Base-by-base conservation (phyloP, 192 early-diverging fungal species). In the Jimgerdemannia flammicorona region DNA sequence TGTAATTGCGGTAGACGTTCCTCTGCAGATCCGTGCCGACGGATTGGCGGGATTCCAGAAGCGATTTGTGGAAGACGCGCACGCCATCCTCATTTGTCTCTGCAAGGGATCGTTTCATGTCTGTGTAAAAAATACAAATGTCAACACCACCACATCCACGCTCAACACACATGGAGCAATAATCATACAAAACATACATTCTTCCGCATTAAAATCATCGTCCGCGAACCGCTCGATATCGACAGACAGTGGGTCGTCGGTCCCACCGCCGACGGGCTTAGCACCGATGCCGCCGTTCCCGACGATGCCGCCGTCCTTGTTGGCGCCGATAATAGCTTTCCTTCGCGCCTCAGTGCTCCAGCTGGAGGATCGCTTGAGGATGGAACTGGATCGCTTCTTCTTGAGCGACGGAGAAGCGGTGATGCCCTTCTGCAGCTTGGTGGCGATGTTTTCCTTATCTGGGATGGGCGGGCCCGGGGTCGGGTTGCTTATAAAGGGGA, bases 1-100 rank as follows among this genome's bases (percentile, higher is more conserved):
- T 88, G 76, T 96, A 96, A 78, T 96, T 96, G 68, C 85, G 85
- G 81, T 90, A 93, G 9, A 96, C 93, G 76, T 95, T 95, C n/a
- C 88, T 83, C 67, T 95, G 93, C 18, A 96, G 79, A 71, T 94
- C 91, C 3, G 75, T 81, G 39, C 92, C 91, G 7, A 92, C 92
- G 19, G 85, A 75, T 11, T 91, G 88, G 72, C 89, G 87, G 1
- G 93, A 89, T 74, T 91, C 91, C 42, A 80, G 80, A 3, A 95
- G 78, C 4, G 81, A 79, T 43, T 83, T 79, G 54, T 87, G 80
- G 66, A 92, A 90, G 1, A 70, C 77, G n/a, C 87, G 80, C 7
- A 92, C 81, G 3, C 78, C 86, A 19, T 90, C 89, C 73, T 92
- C 89, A 44, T 81, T 86, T 3, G 85, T 84, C 39, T 81, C 81